These are phyloP conservation scores for Mollisia scopiformis DNA, from an alignment of 2,329 filamentous ascomycete genomes.

Conservation along the genomic window DNA sequence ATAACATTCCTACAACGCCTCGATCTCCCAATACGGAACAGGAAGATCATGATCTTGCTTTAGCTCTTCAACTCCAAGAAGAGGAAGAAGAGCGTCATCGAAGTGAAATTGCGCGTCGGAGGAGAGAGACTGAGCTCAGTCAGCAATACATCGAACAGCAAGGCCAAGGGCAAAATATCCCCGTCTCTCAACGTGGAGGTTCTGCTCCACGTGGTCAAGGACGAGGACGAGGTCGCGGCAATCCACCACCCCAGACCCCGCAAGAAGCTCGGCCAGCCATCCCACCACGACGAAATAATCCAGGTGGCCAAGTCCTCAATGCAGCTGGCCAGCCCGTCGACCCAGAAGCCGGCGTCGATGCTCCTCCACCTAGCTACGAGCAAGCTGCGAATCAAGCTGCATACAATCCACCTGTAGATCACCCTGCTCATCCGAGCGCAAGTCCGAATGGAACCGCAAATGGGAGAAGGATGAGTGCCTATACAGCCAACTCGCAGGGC, in stretches of 20 bases:
- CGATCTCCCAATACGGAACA: conserved; percentile 54
- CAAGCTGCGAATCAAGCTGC: conserved; percentile 60
- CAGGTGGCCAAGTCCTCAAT: conserved; percentile 15
- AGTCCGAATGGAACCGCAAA: conserved; percentile 9
- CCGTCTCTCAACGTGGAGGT: conserved; percentile 32
- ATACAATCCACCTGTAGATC: conserved; percentile 53
- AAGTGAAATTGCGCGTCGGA: conserved; percentile 60
- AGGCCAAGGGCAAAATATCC: conserved; percentile 43
- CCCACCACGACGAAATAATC: conserved; percentile 42
- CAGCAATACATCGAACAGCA: conserved; percentile 73
- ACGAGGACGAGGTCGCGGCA: conserved; percentile 5
- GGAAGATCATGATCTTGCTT: conserved; percentile 82
- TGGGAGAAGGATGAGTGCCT: conserved; percentile 28
- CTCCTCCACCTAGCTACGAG: conserved; percentile 67
- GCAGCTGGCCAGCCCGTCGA: conserved; percentile 24
- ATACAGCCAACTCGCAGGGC: conserved; percentile 9
- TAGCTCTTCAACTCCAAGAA: conserved; percentile 91
- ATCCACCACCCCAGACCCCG: neutral
- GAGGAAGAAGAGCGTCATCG: conserved; percentile 83
- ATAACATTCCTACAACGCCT: conserved; percentile 3
- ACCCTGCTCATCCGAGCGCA: conserved; percentile 43
- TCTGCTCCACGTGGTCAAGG: conserved; percentile 6
- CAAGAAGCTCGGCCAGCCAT: conserved; percentile 45
- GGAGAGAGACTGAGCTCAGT: conserved; percentile 68
- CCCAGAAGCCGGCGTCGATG: conserved; percentile 49